Conservation (phyloP, 495 filamentous ascomycete genomes). For the Neurospora sp. region DNA sequence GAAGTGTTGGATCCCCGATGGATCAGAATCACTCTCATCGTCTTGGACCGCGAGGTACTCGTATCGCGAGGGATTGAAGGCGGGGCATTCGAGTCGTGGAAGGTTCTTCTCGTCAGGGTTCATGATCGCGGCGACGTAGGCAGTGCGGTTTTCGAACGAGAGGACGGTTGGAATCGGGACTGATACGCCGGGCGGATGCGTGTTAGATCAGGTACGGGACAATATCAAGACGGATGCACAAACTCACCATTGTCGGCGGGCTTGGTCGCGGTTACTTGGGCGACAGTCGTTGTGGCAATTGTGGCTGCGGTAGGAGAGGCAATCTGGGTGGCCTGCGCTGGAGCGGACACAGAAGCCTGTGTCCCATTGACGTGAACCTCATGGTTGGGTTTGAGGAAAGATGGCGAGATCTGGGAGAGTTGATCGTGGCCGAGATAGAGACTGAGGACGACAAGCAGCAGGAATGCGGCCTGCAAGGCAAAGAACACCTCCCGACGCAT, state of each 20-base stretch:
- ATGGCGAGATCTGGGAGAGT: background rate
- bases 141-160: background rate
- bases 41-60: background rate
- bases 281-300: background rate
- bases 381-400: background rate
- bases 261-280: background rate
- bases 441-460: background rate
- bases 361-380: background rate
- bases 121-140: constrained; percentile 1
- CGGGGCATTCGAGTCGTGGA: constrained; percentile 3
- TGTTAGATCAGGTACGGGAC: background rate
- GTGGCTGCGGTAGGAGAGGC: background rate
- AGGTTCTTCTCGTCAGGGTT: background rate
- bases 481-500: background rate
- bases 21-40: background rate
- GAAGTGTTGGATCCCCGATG: constrained; percentile 22
- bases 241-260: background rate
- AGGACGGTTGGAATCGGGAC: background rate
- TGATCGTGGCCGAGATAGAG: background rate
- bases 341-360: background rate
- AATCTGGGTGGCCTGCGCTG: background rate
- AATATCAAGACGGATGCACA: background rate
- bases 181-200: background rate
- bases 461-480: background rate
- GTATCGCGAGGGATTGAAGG: background rate